Evolutionary conservation across 345 rosid genomes (phyloP).

Genomic region (Eucalyptus polyanthemos): DNA sequence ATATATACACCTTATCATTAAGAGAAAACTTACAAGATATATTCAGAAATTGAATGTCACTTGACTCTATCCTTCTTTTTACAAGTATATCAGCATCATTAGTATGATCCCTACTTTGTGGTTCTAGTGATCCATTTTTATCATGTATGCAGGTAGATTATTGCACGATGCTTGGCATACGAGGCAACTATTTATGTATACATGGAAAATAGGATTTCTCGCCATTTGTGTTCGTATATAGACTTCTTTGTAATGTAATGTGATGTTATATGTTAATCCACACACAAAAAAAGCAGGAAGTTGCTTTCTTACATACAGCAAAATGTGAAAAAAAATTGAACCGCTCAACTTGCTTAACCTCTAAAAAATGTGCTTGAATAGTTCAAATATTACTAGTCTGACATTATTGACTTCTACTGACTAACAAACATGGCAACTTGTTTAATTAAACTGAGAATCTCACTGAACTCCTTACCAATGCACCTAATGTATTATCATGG

Average conservation of each 20-base stretch:
- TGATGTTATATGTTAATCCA: background rate
- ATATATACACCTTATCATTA: background rate
- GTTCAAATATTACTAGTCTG: background rate
- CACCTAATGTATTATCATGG: background rate
- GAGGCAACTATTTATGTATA: background rate
- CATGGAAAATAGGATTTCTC: background rate
- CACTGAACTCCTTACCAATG: background rate
- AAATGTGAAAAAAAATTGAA: background rate
- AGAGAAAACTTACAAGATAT: background rate
- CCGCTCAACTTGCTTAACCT: background rate
- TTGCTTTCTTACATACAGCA: background rate
- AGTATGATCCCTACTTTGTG: background rate
- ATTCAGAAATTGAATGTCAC: background rate
- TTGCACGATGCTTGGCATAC: background rate
- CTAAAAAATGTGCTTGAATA: background rate
- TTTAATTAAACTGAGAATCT: background rate
- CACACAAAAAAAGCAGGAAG: background rate
- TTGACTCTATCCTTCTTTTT: background rate
- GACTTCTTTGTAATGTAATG: background rate
- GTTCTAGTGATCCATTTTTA: background rate
- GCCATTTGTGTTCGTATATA: background rate
- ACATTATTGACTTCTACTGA: background rate
- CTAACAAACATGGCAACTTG: background rate
- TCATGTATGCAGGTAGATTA: background rate
- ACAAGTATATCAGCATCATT: background rate